Base-by-base conservation (phyloP, 352 stramenopile species). In the Phytophthora parvispora region DNA sequence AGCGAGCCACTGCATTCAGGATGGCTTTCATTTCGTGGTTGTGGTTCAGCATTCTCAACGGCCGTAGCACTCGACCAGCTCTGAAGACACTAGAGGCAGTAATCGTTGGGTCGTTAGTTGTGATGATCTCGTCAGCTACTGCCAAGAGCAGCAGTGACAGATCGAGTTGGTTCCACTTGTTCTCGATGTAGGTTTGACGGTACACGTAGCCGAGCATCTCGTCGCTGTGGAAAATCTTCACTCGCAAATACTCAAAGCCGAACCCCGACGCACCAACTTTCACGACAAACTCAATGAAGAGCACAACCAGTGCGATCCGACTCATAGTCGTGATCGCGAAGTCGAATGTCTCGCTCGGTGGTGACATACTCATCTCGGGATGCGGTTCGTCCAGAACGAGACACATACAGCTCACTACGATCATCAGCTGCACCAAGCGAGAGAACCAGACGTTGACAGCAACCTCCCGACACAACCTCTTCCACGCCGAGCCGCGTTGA, bases 11-110 rank as follows among this genome's bases (percentile, higher is more conserved):
- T 15, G 87, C 85, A 15, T 78, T 82, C 18, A 95, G 54, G 22
- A 95, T 92, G 8, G 70, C 61, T 42, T 95, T 92, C 87, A 93
- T 95, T 53, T 95, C 87, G 28, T 77, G 67, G 61, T 95, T 88
- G 54, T 90, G 86, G 55, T 90, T 93, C 6, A 95, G 48, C 58
- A 95, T 92, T 3, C 87, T 81, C 24, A 95, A 57, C 1, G 87
- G 87, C 0, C 84, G 72, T 7, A 95, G 60, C 18, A 95, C 87
- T 18, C 87, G 85, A 12, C 80, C 83, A 1, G 85, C 87, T 36
- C 84, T 84, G 28, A 95, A 90, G n/a, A 92, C 80, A 8, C 83
- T 84, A 5, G 82, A 84, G 2, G 62, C 32, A 6, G 77, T 79
- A 24, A 92, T 60, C 10, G 67, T 71, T 10, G 77, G 72, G 52